Base-by-base conservation (phyloP, 768 basidiomycete species). In the Xerocomellus chrysenteron region DNA sequence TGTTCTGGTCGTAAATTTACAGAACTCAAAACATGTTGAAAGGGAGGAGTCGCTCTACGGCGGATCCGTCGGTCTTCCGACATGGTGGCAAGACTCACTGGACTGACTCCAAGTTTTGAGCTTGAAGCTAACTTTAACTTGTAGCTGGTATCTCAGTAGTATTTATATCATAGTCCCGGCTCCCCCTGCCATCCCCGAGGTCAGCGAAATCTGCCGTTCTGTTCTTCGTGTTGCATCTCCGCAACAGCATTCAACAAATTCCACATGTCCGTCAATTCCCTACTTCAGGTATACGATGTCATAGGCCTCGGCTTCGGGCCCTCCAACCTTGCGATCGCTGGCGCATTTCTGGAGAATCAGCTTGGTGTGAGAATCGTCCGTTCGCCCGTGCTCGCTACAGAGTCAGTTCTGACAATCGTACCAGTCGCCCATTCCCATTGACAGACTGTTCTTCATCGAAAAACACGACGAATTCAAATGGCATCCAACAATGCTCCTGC, bases 401-500 rank as follows among this genome's bases (percentile, higher is more conserved):
- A 16, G 35, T 16, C 28, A 39, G 17, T 45, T 33, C 41, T 65
- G 7, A 65, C 17, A 13, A 24, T 16, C 10, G 24, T 26, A 7
- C 21, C 54, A 67, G 54, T 41, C 55, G 4, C 54, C 56, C 45
- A 56, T 59, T 50, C 57, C 55, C 48, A 75, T 55, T 59, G 65
- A 64, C 64, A 74, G 63, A 24, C 61, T 72, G 12, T 71, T 79
- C 48, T 83, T 82, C 68, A 72, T 82, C 40, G 82, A 82, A 66
- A 78, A 73, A 61, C 75, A 82, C 37, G 60, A 69, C 1, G 62
- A 69, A 52, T 82, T 83, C 63, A 72, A 70, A 52, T 83, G 82
- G 82, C 82, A 83, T 63, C 80, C 80, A 24, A 80, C 78, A 13
- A 82, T 82, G 80, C 74, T 82, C 45, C 68, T 82, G 8, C 79